A percentile compares a stretch with the other conserved stretches of the same genome.
Evolutionary conservation across 202 grass and related monocot genomes (phyloP).

Genomic region (Zizania palustris): DNA sequence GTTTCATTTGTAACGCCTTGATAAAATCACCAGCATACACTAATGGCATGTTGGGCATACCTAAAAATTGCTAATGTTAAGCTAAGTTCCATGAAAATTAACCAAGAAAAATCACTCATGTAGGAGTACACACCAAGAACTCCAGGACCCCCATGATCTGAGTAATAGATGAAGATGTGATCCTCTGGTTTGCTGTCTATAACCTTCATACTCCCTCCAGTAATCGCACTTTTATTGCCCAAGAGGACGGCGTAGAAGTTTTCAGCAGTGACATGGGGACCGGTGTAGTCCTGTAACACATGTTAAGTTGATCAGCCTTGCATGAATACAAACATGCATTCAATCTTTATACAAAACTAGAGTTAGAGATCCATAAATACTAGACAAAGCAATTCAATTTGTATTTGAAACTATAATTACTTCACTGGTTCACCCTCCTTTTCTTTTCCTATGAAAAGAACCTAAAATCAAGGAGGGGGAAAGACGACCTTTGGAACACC

Average conservation of each 20-base stretch:
- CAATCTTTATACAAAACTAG: not conserved
- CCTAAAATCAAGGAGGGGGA: not conserved
- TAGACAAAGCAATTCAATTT: not conserved
- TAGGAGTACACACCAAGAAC: conserved; percentile 74
- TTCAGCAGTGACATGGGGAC: conserved; percentile 62
- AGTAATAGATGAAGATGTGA: conserved; percentile 94
- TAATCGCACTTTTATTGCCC: conserved; percentile 70
- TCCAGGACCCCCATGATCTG: conserved; percentile 90
- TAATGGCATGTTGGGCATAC: conserved; percentile 79
- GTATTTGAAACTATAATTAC: not conserved
- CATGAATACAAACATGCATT: not conserved
- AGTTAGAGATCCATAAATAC: not conserved
- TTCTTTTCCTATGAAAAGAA: not conserved
- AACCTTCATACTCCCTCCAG: conserved; percentile 93
- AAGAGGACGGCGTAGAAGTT: conserved; percentile 86
- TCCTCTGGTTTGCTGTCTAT: conserved; percentile 82
- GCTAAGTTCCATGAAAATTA: conserved; percentile 24
- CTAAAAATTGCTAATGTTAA: conserved; percentile 43
- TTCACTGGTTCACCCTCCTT: conserved; percentile 15
- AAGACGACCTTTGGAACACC: conserved; percentile 79
- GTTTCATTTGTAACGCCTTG: conserved; percentile 69
- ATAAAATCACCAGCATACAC: conserved; percentile 80
- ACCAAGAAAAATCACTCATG: not conserved
- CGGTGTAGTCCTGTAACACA: conserved; percentile 73
- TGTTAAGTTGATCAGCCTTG: conserved; percentile 20